A percentile compares a stretch with the other conserved stretches of the same genome.
Evolutionary conservation across 2,329 filamentous ascomycete genomes (phyloP).

Genomic region (Talaromyces sp.): DNA sequence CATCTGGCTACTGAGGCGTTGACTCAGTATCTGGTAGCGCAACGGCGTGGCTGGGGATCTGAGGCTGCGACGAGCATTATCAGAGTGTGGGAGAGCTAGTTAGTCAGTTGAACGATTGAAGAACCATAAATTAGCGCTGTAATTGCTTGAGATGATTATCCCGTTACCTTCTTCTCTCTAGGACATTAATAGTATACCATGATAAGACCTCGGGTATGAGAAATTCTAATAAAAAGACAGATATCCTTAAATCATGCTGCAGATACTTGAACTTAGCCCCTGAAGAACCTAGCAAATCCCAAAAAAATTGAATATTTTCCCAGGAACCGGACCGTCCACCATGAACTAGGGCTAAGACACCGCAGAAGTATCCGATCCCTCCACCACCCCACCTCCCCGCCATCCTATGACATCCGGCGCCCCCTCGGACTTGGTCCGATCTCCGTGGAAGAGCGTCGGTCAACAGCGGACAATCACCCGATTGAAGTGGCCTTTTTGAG

Average conservation of each 20-base stretch:
- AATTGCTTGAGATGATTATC: neutral
- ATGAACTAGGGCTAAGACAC: constrained; percentile 3
- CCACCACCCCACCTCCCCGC: constrained; percentile 1
- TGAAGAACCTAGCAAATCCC: neutral
- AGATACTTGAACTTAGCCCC: neutral
- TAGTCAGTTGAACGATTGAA: neutral
- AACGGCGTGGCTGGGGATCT: constrained; percentile 30
- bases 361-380: constrained; percentile 11
- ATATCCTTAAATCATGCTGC: neutral
- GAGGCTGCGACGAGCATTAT: constrained; percentile 33
- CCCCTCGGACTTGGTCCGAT: constrained; percentile 16
- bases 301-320: neutral
- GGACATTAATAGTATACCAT: neutral
- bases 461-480: constrained; percentile 10
- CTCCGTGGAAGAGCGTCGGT: neutral
- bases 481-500: neutral
- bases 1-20: constrained; percentile 38
- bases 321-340: neutral
- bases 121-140: neutral
- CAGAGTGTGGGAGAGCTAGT: constrained; percentile 28
- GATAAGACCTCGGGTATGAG: neutral
- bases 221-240: neutral
- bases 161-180: neutral
- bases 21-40: constrained; percentile 33
- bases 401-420: neutral